These are phyloP conservation scores for Waitea zeae DNA, from an alignment of 1,284 basidiomycete species.

Conservation along the genomic window DNA sequence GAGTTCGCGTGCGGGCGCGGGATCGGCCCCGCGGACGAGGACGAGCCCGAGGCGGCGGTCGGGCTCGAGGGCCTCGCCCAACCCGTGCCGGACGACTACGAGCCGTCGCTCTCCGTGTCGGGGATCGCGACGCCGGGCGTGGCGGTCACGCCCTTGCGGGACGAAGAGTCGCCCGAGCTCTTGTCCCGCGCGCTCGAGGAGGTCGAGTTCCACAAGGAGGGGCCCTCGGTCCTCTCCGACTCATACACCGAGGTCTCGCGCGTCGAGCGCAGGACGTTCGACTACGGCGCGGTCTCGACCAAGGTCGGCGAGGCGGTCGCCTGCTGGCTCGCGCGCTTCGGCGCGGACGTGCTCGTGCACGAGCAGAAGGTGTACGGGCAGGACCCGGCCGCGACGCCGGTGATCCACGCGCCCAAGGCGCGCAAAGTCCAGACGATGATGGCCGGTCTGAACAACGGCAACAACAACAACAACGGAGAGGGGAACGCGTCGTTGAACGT, in stretches of 20 bases:
- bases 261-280: slow-evolving; percentile 31
- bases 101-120: slow-evolving; percentile 6
- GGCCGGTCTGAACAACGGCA: neutral
- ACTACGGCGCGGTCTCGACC: slow-evolving; percentile 72
- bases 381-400: neutral
- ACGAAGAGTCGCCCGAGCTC: slow-evolving; percentile 1
- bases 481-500: slow-evolving; percentile 11
- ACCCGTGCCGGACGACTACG: slow-evolving; percentile 11
- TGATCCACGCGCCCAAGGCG: neutral
- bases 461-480: too few species aligned
- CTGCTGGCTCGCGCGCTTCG: slow-evolving; percentile 85
- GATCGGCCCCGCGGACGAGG: slow-evolving; percentile 28
- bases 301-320: slow-evolving; percentile 84
- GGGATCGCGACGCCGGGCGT: slow-evolving; percentile 14
- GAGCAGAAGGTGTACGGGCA: slow-evolving; percentile 39
- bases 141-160: neutral
- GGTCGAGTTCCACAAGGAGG: slow-evolving; percentile 13
- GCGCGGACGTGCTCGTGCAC: slow-evolving; percentile 52
- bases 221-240: slow-evolving; percentile 14
- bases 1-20: slow-evolving; percentile 70
- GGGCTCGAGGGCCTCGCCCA: slow-evolving; percentile 58
- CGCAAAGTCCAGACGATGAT: neutral
- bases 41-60: slow-evolving; percentile 39
- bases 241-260: too few species aligned
- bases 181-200: slow-evolving; percentile 3